phyloP scores from a whole-genome alignment of 2,329 filamentous ascomycete genomes.

The Ophiobolus disseminans region DNA sequence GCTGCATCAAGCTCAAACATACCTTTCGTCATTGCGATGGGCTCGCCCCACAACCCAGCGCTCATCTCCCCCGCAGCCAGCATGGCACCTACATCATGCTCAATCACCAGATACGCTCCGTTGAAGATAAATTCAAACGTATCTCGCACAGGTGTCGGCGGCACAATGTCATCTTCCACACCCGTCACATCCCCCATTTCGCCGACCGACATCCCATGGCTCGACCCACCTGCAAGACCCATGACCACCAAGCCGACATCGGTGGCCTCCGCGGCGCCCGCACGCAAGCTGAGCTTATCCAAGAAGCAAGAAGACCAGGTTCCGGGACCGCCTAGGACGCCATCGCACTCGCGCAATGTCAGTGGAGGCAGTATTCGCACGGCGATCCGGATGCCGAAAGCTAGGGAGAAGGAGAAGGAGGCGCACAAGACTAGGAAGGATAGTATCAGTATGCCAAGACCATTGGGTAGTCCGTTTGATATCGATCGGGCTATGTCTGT shows the following conservation, averaged over 20 bases:
- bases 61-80: constrained; percentile 27
- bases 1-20: constrained; percentile 25
- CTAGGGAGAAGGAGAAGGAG: constrained; percentile 27
- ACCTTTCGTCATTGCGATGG: constrained; percentile 41
- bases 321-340: constrained; percentile 6
- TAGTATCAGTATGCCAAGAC: constrained; percentile 32
- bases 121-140: constrained; percentile 19
- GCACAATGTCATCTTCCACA: constrained; percentile 40
- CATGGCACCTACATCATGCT: constrained; percentile 27
- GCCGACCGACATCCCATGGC: constrained; percentile 9
- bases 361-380: constrained; percentile 34
- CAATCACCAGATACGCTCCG: constrained; percentile 30
- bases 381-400: constrained; percentile 28
- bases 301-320: constrained; percentile 9
- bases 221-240: constrained; percentile 5
- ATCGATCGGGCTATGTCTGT: constrained; percentile 9
- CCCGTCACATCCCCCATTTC: constrained; percentile 29
- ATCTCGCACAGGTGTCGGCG: constrained; percentile 33
- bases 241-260: not conserved
- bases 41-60: constrained; percentile 39
- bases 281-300: constrained; percentile 14
- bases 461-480: constrained; percentile 30
- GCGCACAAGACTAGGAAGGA: constrained; percentile 29
- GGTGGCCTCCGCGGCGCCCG: not conserved
- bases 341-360: constrained; percentile 28